Evolutionary conservation across 1,139 yeast species (phyloP), one percentile per base, ranked within the genome.

Genomic region (Pichia sp.): DNA sequence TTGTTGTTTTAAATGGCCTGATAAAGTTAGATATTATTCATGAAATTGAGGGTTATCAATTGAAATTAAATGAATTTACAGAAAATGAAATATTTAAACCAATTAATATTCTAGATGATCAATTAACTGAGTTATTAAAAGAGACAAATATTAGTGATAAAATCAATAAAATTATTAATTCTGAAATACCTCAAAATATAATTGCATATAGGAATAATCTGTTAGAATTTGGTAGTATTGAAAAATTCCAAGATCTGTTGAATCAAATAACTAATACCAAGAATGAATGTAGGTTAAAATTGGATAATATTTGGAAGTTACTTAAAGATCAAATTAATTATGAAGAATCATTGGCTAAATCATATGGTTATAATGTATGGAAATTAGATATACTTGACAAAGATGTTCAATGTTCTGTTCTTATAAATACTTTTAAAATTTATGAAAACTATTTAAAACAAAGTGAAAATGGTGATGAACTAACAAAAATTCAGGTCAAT

Each of bases 21-120:
- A 58, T 87, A 3, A 96, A 96, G 0, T 76, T 76, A 51, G 65
- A 73, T 7, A 74, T 87, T 2, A 74, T 86, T 42, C 86, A 83
- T 54, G 73, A 79, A 2, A 77, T 86, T 1, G 78, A 76, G 45
- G 83, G 90, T 0, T 85, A 78, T 56, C 71, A 76, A 45, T 89
- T 82, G 50, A 70, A 90, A 53, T 80, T 80, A 48, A 77, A 78
- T 20, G 68, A 66, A 6, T 84, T 73, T 56, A 66, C 84, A n/a
- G 59, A 66, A 20, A 70, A 70, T 30, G 71, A 73, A 42, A 61
- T 87, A 27, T 61, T 70, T 1, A 65, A 67, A 4, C 87, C 89
- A 0, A 58, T 82, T 2, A 69, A 69, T 30, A 65, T 73, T 4
- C 61, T 85, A 38, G 74, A 76, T 39, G 68, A 68, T 30, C 63